Percentiles rank a stretch among this genome's conserved stretches.
Conservation (phyloP, 768 basidiomycete genomes). For the Nevesoporus exiguus region DNA sequence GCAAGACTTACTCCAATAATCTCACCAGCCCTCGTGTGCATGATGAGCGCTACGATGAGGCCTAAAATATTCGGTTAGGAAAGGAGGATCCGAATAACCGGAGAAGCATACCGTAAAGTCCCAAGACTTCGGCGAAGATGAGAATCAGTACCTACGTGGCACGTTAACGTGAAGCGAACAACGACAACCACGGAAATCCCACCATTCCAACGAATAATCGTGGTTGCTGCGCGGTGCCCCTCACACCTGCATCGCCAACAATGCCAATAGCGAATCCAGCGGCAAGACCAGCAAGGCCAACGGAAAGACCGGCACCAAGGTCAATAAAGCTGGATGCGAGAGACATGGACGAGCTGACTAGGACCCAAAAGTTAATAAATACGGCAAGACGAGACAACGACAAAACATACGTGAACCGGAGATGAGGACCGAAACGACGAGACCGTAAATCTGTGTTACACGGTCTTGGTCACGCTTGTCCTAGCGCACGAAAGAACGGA, state of each 20-base stretch:
- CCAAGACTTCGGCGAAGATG: conserved; percentile 94
- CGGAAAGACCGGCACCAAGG: conserved; percentile 89
- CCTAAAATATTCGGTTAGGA: conserved; percentile 32
- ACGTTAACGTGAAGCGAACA: conserved; percentile 1
- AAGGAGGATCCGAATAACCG: neutral
- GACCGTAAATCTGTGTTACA: conserved; percentile 80
- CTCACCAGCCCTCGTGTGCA: conserved; percentile 70
- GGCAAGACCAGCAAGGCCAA: conserved; percentile 91
- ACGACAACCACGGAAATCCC: conserved; percentile 18
- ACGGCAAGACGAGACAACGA: neutral
- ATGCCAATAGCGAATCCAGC: conserved; percentile 98
- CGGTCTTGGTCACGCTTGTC: neutral
- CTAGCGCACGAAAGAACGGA: neutral
- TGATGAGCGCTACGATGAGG: conserved; percentile 86
- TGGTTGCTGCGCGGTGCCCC: conserved; percentile 96
- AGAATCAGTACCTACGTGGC: conserved; percentile 82
- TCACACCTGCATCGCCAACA: conserved; percentile 97
- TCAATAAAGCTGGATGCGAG: conserved; percentile 93
- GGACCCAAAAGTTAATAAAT: neutral
- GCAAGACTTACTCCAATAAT: conserved; percentile 12
- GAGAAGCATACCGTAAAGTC: conserved; percentile 64
- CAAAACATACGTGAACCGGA: conserved; percentile 56
- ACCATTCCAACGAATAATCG: conserved; percentile 94
- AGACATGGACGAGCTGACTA: conserved; percentile 76
- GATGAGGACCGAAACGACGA: conserved; percentile 71